Base-by-base conservation (phyloP, 257 asterid species). In the Prunella vulgaris region DNA sequence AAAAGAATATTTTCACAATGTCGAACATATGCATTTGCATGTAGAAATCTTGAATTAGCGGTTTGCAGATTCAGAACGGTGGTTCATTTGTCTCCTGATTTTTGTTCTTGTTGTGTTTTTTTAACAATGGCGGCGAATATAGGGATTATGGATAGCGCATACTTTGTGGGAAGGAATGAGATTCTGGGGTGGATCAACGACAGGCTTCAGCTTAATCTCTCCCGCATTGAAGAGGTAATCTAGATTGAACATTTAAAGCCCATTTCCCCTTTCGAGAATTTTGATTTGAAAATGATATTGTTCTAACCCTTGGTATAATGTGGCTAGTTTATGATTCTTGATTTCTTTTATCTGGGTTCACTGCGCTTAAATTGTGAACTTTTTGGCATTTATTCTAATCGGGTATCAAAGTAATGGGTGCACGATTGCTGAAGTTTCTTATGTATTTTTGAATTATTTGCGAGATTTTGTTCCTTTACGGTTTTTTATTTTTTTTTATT, bases 101-200 rank as follows among this genome's bases (percentile, higher is more conserved):
- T 58, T 70, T 54, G 3, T 18, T 37, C 20, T 51, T 54, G 10
- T 44, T 25, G 12, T 17, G n/a, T 30, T 1, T 32, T 17, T 21
- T 42, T 3, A 66, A 74, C 14, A 61, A 92, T 92, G 97, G 97
- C 97, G 18, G 56, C 95, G 35, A 87, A 89, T 74, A 92, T 92
- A 52, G 97, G 97, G 77, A 89, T 89, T 27, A 92, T 92, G 98
- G 98, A 92, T 58, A 87, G 96, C 66, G 98, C 96, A 2, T 92
- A 92, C 77, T 92, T 89, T 71, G 98, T 89, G 37, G 98, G 98
- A n/a, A 83, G 98, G 78, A 89, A 87, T 78, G 98, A 92, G 84
- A 88, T 92, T 72, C 93, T 92, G 25, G 61, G 88, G 3, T 89
- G 98, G 98, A 86, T 92, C 65, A 92, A 89, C 77, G 88, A 77